Percentiles rank a stretch among this genome's conserved stretches.
Conservation (phyloP, 2,329 filamentous ascomycete species). For the Blastomyces silverae region DNA sequence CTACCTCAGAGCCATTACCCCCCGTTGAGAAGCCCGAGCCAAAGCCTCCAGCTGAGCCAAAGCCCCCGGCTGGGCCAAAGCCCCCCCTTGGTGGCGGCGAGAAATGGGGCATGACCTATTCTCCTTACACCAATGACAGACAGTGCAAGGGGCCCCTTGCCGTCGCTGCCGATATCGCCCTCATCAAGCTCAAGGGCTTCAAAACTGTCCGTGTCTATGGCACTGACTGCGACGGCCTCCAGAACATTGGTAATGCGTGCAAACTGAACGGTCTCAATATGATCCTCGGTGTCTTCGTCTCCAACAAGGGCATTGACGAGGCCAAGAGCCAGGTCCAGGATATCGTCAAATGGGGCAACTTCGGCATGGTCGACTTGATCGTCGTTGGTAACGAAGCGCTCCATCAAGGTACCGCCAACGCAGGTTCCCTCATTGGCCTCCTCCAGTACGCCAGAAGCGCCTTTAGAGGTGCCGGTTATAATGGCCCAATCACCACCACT, state of each 20-base stretch:
- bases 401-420: slow-evolving; percentile 63
- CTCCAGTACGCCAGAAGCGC: slow-evolving; percentile 59
- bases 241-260: slow-evolving; percentile 65
- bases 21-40: slow-evolving; percentile 26
- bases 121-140: slow-evolving; percentile 56
- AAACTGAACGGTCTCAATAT: slow-evolving; percentile 62
- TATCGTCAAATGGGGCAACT: slow-evolving; percentile 64
- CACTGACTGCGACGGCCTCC: slow-evolving; percentile 78
- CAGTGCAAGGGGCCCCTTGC: slow-evolving; percentile 58
- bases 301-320: slow-evolving; percentile 52
- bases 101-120: slow-evolving; percentile 73
- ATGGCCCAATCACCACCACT: slow-evolving; percentile 69
- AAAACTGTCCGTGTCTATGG: slow-evolving; percentile 73
- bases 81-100: slow-evolving; percentile 30
- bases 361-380: slow-evolving; percentile 68
- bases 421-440: slow-evolving; percentile 60
- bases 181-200: slow-evolving; percentile 62
- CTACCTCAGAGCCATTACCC: slow-evolving; percentile 24
- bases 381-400: slow-evolving; percentile 89
- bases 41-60: slow-evolving; percentile 18
- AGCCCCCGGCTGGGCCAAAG: slow-evolving; percentile 20
- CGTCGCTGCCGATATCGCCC: slow-evolving; percentile 55
- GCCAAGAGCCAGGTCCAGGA: slow-evolving; percentile 66
- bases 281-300: slow-evolving; percentile 84
- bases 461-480: slow-evolving; percentile 62